Evolutionary conservation across 768 basidiomycete genomes (phyloP), one percentile per base, ranked within the genome.

Genomic region (Rhodotorula sphaerocarpa): DNA sequence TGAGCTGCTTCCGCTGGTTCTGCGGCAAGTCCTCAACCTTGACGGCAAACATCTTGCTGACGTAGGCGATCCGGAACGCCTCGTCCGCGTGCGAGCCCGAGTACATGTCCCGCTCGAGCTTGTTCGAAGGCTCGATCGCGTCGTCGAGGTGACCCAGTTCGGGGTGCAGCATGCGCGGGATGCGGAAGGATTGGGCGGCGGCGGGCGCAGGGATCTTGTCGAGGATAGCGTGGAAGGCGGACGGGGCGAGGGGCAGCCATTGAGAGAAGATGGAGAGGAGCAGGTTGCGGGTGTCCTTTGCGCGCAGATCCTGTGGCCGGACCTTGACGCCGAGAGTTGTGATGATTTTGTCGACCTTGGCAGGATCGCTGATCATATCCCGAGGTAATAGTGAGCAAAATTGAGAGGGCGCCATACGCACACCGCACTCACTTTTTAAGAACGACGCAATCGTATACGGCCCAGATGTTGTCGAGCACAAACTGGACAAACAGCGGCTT

Each of bases 11-110:
- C 72, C 83, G 83, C 76, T 88, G 89, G 75, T 87, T 85, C 73
- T 91, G 87, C 0, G 93, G 93, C 28, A 99, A 77, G 51, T 91
- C 86, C 58, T 82, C 82, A 27, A 75, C 77, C n/a, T 83, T 77
- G 0, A 96, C 86, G 2, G 91, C 90, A 72, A 97, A 96, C 93
- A 97, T 99, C 75, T 97, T 99, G 80, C 89, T 93, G 50, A 96
- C 87, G 75, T 91, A 95, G 10, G 86, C 93, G 21, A 85, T 82
- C 18, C 90, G 79, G 59, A 77, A 82, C 0, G 86, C 84, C 10
- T 79, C 79, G 2, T 80, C 67, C 2, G 71, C 78, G 3, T 81
- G 80, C 56, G 83, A 82, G 46, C 90, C 88, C 0, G 81, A 74
- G 75, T 85, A 96, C 21, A 97, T 77, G 63, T 88, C 87, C 64